Evolutionary conservation across 1,284 basidiomycete genomes (phyloP).

Genomic region (Jaminaea rosea): DNA sequence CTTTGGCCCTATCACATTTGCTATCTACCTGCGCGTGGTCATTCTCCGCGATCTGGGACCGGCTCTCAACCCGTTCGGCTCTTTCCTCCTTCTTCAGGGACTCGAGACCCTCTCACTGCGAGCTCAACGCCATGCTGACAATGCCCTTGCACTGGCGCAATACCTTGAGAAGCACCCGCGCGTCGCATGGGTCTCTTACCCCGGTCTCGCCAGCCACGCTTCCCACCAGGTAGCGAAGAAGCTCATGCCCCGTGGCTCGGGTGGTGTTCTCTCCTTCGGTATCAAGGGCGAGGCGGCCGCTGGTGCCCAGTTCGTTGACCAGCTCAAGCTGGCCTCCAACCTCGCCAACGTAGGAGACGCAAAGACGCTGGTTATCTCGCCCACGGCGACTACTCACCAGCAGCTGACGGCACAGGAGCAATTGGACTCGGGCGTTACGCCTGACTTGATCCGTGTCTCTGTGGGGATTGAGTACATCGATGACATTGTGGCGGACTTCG

Average conservation of each 20-base stretch:
- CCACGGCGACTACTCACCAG: conserved; percentile 72
- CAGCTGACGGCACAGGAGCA: conserved; percentile 67
- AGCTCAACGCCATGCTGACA: conserved; percentile 65
- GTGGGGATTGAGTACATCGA: conserved; percentile 77
- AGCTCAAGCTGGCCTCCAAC: conserved; percentile 64
- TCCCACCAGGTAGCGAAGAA: conserved; percentile 59
- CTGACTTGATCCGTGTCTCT: conserved; percentile 67
- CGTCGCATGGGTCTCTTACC: conserved; percentile 73
- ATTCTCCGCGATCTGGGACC: conserved; percentile 71
- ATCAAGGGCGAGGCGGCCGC: conserved; percentile 59
- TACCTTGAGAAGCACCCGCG: conserved; percentile 64
- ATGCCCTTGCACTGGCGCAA: conserved; percentile 65
- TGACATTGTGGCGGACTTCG: conserved; percentile 65
- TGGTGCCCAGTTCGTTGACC: conserved; percentile 65
- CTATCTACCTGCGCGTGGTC: conserved; percentile 64
- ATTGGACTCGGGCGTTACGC: conserved; percentile 62
- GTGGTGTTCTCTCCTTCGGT: conserved; percentile 74
- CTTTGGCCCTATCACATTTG: conserved; percentile 65
- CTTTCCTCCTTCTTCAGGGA: conserved; percentile 75
- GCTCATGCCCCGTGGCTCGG: conserved; percentile 51
- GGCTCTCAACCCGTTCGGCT: conserved; percentile 67
- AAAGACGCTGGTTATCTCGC: conserved; percentile 54
- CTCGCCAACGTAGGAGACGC: conserved; percentile 56
- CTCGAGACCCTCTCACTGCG: conserved; percentile 76
- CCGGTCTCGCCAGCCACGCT: conserved; percentile 61